Conservation (phyloP, 139 green algal genomes). For the Medakamo hakoo region DNA sequence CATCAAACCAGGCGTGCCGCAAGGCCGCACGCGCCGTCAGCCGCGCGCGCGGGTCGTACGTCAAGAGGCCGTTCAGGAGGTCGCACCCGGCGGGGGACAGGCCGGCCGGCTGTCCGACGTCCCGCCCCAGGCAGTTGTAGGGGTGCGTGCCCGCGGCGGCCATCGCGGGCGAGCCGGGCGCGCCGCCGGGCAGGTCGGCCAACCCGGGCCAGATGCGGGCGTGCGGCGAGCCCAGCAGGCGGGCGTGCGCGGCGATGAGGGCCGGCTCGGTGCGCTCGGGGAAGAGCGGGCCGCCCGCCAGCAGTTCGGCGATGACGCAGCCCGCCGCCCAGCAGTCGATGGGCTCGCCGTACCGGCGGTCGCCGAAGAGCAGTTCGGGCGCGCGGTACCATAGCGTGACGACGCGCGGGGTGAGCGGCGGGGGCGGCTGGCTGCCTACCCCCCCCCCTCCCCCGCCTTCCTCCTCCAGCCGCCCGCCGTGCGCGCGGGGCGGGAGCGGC, state of each 20-base stretch:
- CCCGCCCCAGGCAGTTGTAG: neutral
- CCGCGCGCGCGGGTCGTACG: neutral
- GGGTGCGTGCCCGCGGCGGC: too few species aligned
- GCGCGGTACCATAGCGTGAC: slow-evolving; percentile 58
- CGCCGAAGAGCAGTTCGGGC: slow-evolving; percentile 77
- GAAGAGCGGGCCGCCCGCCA: slow-evolving; percentile 60
- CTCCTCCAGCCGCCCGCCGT: neutral
- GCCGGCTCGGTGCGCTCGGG: slow-evolving; percentile 12
- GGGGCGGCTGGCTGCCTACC: too few species aligned
- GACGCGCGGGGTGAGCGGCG: neutral
- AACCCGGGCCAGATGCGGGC: neutral
- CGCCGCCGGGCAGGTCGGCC: neutral
- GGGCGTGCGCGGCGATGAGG: neutral
- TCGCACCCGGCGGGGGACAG: neutral
- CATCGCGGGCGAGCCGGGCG: neutral
- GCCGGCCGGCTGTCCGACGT: neutral
- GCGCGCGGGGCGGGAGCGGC: too few species aligned
- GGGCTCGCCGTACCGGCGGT: slow-evolving; percentile 42
- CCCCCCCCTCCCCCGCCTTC: too few species aligned
- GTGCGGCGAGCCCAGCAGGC: neutral
- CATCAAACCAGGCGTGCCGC: neutral
- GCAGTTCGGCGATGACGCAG: slow-evolving; percentile 72
- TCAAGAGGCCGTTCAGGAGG: neutral
- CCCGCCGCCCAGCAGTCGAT: slow-evolving; percentile 80
- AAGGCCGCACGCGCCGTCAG: neutral